Conservation (phyloP, 805 yeast species). For the Myxozyma mucilagina region DNA sequence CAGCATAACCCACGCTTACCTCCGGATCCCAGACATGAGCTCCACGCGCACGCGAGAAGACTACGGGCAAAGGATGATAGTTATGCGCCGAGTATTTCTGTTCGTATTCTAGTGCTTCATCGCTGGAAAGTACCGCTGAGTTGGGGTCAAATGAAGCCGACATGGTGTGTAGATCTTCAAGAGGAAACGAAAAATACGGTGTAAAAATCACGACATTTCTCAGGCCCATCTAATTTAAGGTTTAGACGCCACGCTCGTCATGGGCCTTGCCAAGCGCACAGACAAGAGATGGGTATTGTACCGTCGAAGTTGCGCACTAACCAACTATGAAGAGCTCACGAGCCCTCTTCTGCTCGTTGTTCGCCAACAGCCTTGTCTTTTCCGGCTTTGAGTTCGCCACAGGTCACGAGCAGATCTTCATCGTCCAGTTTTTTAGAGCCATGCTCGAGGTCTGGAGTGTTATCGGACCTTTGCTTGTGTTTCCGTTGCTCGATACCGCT, state of each 20-base stretch:
- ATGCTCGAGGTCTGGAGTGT: not conserved
- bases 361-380: not conserved
- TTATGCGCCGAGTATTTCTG: slow-evolving; percentile 88
- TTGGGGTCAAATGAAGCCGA: not conserved
- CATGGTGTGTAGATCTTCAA: not conserved
- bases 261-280: not conserved
- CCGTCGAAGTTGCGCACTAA: not conserved
- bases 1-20: not conserved
- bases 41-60: slow-evolving; percentile 80
- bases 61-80: slow-evolving; percentile 96
- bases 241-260: slow-evolving; percentile 7
- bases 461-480: not conserved
- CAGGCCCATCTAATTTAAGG: not conserved
- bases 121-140: slow-evolving; percentile 6
- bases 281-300: not conserved
- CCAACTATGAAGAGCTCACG: not conserved
- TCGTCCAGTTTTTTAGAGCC: not conserved
- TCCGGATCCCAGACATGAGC: slow-evolving; percentile 99
- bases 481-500: slow-evolving; percentile 20
- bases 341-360: not conserved
- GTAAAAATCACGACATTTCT: not conserved
- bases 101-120: slow-evolving; percentile 47
- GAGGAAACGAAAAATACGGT: not conserved
- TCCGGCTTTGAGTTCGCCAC: too few species aligned
- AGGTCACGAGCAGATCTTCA: too few species aligned